Evolutionary conservation across 2,329 filamentous ascomycete genomes (phyloP), one percentile per base, ranked within the genome.

Genomic region (Penicillium sp.): DNA sequence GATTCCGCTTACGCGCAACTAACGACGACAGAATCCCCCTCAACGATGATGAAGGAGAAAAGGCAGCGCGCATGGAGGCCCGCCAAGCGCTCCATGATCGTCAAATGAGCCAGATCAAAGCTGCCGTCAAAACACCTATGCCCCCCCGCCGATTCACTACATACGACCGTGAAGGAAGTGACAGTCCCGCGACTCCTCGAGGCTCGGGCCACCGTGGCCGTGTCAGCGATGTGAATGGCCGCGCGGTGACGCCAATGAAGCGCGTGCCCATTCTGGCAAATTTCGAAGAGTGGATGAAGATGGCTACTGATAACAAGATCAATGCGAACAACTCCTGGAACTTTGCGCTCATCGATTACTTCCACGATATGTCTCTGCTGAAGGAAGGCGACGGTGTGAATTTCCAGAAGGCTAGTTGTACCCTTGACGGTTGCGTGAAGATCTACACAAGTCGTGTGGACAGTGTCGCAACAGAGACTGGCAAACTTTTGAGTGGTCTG

Each of bases 241-340:
- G 85, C 31, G 90, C 88, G 36, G 88, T 96, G 50, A 97, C 94
- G 55, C 94, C 93, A 50, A 93, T 96, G 88, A 96, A 96, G 81
- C 89, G 92, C 57, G 90, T 96, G 27, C 94, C 94, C 1, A 89
- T 99, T 65, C 80, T 99, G 50, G 94, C 94, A 68, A 99, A 99
- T 75, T 99, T 97, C 67, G 94, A 99, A 73, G 94, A 99, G 72
- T 97, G 93, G 94, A 97, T 99, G 92, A 99, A 97, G 81, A 96
- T 99, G 92, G 94, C 94, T 2, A 97, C 94, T 14, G 94, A 99
- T 78, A 99, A 99, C 78, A 94, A 94, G 76, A 99, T 99, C 81
- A 99, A 97, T 72, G 93, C 94, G 45, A 86, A 88, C 55, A 99
- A 99, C 74, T 97, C 92, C 29, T 99, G 94, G 94, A 97, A 97